Evolutionary conservation across 1,139 yeast genomes (phyloP).

Genomic region (Lipomyces yarrowii): DNA sequence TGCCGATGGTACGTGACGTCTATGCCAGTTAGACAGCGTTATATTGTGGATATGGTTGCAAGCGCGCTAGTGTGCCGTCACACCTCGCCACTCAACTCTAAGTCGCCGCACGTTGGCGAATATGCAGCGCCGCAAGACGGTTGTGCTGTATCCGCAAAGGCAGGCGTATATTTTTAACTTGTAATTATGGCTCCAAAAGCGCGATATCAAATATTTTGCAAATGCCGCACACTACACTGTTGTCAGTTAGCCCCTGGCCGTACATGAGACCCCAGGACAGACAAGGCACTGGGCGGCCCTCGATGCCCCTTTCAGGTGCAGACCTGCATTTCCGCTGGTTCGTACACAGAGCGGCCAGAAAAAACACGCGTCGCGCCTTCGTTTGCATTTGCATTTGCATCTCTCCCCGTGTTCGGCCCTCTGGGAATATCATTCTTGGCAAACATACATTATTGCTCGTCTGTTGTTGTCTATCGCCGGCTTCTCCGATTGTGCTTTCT

Average conservation of each 20-base stretch:
- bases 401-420: not conserved
- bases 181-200: not conserved
- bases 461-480: not conserved
- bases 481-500: not conserved
- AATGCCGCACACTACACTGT: too few relatives aligned
- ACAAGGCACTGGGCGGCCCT: not conserved
- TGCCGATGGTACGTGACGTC: not conserved
- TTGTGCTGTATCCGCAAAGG: not conserved
- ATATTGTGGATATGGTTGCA: not conserved
- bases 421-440: too few relatives aligned
- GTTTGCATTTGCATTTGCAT: not conserved
- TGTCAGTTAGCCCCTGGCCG: not conserved
- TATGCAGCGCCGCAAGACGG: not conserved
- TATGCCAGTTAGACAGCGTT: not conserved
- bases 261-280: not conserved
- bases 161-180: not conserved
- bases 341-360: too few relatives aligned
- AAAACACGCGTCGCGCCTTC: not conserved
- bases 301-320: not conserved
- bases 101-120: not conserved
- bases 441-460: not conserved
- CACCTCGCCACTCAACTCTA: not conserved
- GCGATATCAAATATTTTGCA: too few relatives aligned
- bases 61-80: not conserved
- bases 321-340: not conserved